These are phyloP conservation scores for Talaromyces piceae DNA, from an alignment of 2,329 filamentous ascomycete genomes.

Conservation along the genomic window DNA sequence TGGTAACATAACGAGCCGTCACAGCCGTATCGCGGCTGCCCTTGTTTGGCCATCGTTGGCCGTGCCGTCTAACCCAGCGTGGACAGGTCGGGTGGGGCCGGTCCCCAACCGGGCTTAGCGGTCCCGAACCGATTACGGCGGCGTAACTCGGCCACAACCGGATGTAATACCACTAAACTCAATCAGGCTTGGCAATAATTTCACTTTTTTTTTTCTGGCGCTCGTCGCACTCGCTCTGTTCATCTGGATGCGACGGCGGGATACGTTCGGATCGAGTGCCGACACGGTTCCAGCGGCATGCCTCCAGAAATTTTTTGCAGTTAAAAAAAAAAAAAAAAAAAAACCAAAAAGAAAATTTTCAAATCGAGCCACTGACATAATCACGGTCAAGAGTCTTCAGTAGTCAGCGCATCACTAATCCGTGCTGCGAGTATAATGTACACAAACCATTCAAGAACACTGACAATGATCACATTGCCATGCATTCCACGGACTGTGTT, in stretches of 20 bases:
- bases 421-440: too few species aligned
- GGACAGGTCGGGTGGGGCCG: background rate
- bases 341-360: too few species aligned
- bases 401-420: too few species aligned
- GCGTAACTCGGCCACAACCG: conserved; percentile 8
- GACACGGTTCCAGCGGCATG: background rate
- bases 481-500: too few species aligned
- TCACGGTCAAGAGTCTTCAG: too few species aligned
- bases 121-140: conserved; percentile 3
- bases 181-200: background rate
- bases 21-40: background rate
- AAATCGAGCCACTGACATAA: background rate
- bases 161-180: conserved; percentile 7
- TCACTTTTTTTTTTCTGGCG: background rate
- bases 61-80: background rate
- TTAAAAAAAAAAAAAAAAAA: too few species aligned
- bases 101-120: conserved; percentile 3
- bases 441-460: too few species aligned
- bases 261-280: background rate
- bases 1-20: background rate
- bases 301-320: too few species aligned
- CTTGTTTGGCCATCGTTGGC: background rate
- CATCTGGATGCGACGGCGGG: background rate
- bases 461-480: too few species aligned
- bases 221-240: background rate